Evolutionary conservation across 805 yeast genomes (phyloP).

Genomic region (Ogataea siamensis): DNA sequence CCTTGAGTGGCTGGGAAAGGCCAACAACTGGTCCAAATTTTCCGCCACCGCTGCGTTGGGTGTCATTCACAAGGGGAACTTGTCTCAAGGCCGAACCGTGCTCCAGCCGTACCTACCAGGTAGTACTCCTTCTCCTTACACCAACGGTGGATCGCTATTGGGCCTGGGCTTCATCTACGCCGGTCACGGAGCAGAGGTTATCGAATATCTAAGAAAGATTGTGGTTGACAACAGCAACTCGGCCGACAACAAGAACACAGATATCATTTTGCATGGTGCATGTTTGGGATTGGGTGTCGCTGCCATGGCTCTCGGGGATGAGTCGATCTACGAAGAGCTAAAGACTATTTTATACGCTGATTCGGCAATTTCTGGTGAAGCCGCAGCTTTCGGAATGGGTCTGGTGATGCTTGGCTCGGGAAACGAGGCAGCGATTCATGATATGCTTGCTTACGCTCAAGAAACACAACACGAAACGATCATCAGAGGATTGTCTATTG

Average conservation of each 20-base stretch:
- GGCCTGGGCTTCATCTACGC: conserved; percentile 94
- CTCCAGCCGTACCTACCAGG: conserved; percentile 92
- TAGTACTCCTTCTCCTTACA: conserved; percentile 71
- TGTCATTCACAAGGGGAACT: conserved; percentile 92
- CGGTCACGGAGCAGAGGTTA: conserved; percentile 89
- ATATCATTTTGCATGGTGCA: conserved; percentile 91
- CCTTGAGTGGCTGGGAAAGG: conserved; percentile 93
- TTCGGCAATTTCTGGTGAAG: conserved; percentile 92
- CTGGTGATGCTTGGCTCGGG: conserved; percentile 93
- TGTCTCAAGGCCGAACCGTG: conserved; percentile 83
- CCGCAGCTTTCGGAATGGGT: conserved; percentile 96
- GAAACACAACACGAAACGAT: conserved; percentile 96
- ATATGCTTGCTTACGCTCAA: conserved; percentile 86
- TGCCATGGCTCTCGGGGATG: conserved; percentile 87
- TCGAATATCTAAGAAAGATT: conserved; percentile 71
- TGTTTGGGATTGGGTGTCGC: conserved; percentile 94
- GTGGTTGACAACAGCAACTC: conserved; percentile 56
- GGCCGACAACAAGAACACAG: conserved; percentile 53
- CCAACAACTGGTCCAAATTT: conserved; percentile 98
- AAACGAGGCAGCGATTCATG: conserved; percentile 60
- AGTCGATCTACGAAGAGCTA: conserved; percentile 72
- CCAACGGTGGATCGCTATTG: conserved; percentile 93
- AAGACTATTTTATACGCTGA: conserved; percentile 84
- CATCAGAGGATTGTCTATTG: conserved; percentile 88
- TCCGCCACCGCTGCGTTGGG: conserved; percentile 98